These are phyloP conservation scores for Gyromitra esculenta DNA, from an alignment of 2,329 filamentous ascomycete species.

Conservation along the genomic window DNA sequence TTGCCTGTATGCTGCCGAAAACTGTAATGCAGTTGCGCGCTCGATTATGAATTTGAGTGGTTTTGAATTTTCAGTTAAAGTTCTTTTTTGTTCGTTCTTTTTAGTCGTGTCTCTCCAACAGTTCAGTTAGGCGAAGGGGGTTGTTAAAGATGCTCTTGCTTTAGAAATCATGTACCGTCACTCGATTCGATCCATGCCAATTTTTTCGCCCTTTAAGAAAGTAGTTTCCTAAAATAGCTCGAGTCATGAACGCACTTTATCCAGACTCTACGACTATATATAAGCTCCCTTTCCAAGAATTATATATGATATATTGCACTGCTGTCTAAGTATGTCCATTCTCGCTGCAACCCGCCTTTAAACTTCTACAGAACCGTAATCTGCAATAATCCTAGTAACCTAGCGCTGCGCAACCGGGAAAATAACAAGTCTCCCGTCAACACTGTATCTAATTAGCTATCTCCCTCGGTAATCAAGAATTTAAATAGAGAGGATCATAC, in stretches of 20 bases:
- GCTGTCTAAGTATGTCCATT: neutral
- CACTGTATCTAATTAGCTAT: constrained; percentile 61
- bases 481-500: constrained; percentile 55
- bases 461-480: constrained; percentile 45
- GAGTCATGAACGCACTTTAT: neutral
- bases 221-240: neutral
- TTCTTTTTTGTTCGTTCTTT: neutral
- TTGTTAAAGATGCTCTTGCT: neutral
- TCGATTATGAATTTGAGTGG: neutral
- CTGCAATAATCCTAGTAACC: neutral
- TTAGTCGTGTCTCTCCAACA: neutral
- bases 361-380: neutral
- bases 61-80: neutral
- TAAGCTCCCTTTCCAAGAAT: neutral
- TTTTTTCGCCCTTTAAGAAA: neutral
- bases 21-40: neutral
- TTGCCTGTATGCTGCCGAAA: neutral
- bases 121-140: neutral
- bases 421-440: constrained; percentile 83
- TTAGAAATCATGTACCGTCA: neutral
- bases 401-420: constrained; percentile 60
- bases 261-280: neutral
- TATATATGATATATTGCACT: neutral
- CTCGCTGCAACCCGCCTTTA: neutral
- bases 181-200: neutral